Percentiles rank a stretch among this genome's conserved stretches.
Evolutionary conservation across 2,329 filamentous ascomycete genomes (phyloP).

Genomic region (Exophiala sp.): DNA sequence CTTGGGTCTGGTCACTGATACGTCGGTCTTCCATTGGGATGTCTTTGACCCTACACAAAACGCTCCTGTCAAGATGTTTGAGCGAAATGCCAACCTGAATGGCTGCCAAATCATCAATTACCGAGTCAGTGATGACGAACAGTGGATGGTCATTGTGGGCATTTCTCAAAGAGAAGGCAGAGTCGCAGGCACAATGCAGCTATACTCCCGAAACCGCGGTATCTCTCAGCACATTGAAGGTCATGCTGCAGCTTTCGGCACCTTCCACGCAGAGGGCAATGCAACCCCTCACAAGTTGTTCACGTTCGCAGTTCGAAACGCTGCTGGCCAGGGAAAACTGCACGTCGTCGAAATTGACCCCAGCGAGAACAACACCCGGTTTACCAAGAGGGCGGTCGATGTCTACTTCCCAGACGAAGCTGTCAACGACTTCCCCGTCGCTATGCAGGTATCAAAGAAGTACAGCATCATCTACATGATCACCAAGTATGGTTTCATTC

Average conservation of each 20-base stretch:
- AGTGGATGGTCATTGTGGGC: constrained; percentile 97
- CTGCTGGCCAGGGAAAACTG: constrained; percentile 78
- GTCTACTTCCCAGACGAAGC: constrained; percentile 97
- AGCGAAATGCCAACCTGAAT: constrained; percentile 83
- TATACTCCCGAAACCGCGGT: constrained; percentile 91
- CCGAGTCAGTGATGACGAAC: constrained; percentile 88
- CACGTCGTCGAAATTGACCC: constrained; percentile 98
- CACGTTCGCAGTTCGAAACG: constrained; percentile 89
- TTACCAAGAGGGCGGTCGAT: constrained; percentile 93
- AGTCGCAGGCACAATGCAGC: constrained; percentile 92
- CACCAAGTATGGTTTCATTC: constrained; percentile 98
- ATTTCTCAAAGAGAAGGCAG: constrained; percentile 91
- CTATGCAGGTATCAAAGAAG: constrained; percentile 93
- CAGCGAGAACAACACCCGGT: constrained; percentile 79
- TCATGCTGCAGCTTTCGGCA: constrained; percentile 92
- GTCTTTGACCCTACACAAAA: constrained; percentile 81
- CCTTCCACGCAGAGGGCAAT: constrained; percentile 81
- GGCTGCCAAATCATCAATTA: constrained; percentile 99
- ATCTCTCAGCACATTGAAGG: constrained; percentile 98
- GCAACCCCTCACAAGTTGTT: constrained; percentile 91
- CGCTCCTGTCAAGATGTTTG: constrained; percentile 84
- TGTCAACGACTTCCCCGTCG: constrained; percentile 94
- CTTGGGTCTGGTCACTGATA: constrained; percentile 86
- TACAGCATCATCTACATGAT: constrained; percentile 97
- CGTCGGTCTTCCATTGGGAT: constrained; percentile 94